Evolutionary conservation across 352 stramenopile species (phyloP).

Genomic region (Globisporangium okanoganense): DNA sequence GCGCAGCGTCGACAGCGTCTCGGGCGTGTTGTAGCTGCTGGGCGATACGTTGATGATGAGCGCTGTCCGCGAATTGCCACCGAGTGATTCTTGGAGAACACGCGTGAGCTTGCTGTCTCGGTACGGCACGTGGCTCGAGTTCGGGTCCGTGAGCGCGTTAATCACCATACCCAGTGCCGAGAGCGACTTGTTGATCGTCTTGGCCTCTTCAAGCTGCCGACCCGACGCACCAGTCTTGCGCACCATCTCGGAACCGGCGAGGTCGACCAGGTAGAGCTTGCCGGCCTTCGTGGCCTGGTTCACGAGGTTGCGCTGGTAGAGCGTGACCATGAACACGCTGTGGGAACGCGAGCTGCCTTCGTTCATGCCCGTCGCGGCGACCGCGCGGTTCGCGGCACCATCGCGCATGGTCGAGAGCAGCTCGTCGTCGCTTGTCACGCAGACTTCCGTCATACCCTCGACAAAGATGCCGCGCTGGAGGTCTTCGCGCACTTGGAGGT

Average conservation of each 20-base stretch:
- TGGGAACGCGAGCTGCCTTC: conserved; percentile 89
- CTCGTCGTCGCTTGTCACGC: conserved; percentile 90
- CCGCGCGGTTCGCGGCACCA: conserved; percentile 78
- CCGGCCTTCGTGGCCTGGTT: conserved; percentile 86
- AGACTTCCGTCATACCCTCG: conserved; percentile 91
- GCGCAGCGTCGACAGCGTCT: conserved; percentile 91
- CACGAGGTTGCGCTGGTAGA: conserved; percentile 84
- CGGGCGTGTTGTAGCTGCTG: conserved; percentile 85
- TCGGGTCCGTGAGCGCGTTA: conserved; percentile 88
- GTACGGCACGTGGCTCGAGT: conserved; percentile 83
- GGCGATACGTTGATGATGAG: conserved; percentile 93
- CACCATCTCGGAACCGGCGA: conserved; percentile 94
- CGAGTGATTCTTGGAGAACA: conserved; percentile 91
- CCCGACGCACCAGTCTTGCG: conserved; percentile 90
- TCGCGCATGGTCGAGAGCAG: conserved; percentile 81
- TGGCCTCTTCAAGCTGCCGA: conserved; percentile 92
- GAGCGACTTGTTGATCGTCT: conserved; percentile 96
- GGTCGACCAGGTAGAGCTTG: conserved; percentile 92
- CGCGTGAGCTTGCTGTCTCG: conserved; percentile 91
- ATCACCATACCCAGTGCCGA: conserved; percentile 94
- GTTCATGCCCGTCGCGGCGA: conserved; percentile 93
- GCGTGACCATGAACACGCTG: conserved; percentile 90
- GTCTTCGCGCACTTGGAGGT: conserved; percentile 90
- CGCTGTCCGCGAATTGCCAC: conserved; percentile 91
- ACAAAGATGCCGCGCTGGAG: conserved; percentile 90